Percentiles rank a stretch among this genome's conserved stretches.
Conservation (phyloP, 768 basidiomycete genomes). For the Gloeopeniophorella convolvens region DNA sequence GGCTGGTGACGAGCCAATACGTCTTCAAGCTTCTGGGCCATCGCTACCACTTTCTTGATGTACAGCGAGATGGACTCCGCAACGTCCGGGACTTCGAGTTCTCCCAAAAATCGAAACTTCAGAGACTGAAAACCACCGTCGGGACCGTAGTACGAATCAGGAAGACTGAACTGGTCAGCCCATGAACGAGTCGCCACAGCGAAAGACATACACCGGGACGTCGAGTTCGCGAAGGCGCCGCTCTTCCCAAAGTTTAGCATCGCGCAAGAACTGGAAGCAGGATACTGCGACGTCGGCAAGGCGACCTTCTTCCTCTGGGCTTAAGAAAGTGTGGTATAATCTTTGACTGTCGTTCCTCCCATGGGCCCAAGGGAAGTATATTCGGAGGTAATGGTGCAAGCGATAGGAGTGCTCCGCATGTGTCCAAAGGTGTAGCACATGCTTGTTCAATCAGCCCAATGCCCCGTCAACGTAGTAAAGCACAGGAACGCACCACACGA, state of each 20-base stretch:
- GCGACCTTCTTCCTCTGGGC: conserved; percentile 10
- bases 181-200: not conserved
- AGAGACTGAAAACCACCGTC: conserved; percentile 6
- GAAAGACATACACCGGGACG: not conserved
- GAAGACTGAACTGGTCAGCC: conserved; percentile 8
- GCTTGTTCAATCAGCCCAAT: not conserved
- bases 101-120: conserved; percentile 7
- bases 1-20: not conserved
- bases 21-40: conserved; percentile 4
- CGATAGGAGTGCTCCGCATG: conserved; percentile 12
- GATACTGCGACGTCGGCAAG: conserved; percentile 7
- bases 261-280: conserved; percentile 12
- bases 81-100: conserved; percentile 4
- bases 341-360: conserved; percentile 5
- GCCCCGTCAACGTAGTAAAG: not conserved
- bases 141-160: not conserved
- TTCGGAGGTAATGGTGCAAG: conserved; percentile 13
- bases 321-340: conserved; percentile 5
- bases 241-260: conserved; percentile 17
- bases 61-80: conserved; percentile 7
- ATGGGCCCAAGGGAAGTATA: conserved; percentile 17
- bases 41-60: conserved; percentile 8
- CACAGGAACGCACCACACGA: not conserved
- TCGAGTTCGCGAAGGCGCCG: not conserved
- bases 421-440: conserved; percentile 16